These are phyloP conservation scores for Collybia sp. DNA, from an alignment of 768 basidiomycete genomes.

Conservation along the genomic window DNA sequence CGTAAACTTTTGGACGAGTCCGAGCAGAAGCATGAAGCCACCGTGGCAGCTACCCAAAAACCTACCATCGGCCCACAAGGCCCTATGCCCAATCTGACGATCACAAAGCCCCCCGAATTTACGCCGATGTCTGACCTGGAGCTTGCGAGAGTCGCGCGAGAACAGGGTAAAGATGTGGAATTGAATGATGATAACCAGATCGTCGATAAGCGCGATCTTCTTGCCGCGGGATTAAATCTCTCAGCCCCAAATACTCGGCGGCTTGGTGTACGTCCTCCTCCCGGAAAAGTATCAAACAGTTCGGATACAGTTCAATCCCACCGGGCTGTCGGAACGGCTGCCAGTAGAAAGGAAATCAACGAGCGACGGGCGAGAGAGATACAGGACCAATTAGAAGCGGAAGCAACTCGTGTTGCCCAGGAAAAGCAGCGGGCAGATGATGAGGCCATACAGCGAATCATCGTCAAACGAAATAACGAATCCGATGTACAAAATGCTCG, in stretches of 20 bases:
- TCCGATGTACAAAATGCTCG: slow-evolving; percentile 68
- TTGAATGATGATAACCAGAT: slow-evolving; percentile 97
- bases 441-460: slow-evolving; percentile 59
- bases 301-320: slow-evolving; percentile 41
- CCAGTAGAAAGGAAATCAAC: slow-evolving; percentile 76
- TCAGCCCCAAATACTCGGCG: slow-evolving; percentile 76
- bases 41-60: slow-evolving; percentile 71
- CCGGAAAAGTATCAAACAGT: slow-evolving; percentile 14
- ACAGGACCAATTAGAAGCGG: slow-evolving; percentile 71
- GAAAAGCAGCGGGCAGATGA: slow-evolving; percentile 58
- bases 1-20: slow-evolving; percentile 72
- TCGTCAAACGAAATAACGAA: slow-evolving; percentile 74
- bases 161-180: slow-evolving; percentile 82
- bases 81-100: slow-evolving; percentile 63
- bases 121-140: slow-evolving; percentile 66
- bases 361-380: slow-evolving; percentile 80
- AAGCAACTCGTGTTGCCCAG: slow-evolving; percentile 52
- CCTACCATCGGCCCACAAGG: slow-evolving; percentile 62
- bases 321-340: slow-evolving; percentile 81
- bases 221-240: slow-evolving; percentile 90
- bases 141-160: slow-evolving; percentile 63
- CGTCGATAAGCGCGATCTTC: slow-evolving; percentile 89
- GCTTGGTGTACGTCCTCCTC: slow-evolving; percentile 41
- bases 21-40: slow-evolving; percentile 79
- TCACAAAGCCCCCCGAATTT: slow-evolving; percentile 66